Percentiles rank a stretch among this genome's conserved stretches.
Evolutionary conservation across 2,329 filamentous ascomycete genomes (phyloP).

Genomic region (Dothideomycetes sp.): DNA sequence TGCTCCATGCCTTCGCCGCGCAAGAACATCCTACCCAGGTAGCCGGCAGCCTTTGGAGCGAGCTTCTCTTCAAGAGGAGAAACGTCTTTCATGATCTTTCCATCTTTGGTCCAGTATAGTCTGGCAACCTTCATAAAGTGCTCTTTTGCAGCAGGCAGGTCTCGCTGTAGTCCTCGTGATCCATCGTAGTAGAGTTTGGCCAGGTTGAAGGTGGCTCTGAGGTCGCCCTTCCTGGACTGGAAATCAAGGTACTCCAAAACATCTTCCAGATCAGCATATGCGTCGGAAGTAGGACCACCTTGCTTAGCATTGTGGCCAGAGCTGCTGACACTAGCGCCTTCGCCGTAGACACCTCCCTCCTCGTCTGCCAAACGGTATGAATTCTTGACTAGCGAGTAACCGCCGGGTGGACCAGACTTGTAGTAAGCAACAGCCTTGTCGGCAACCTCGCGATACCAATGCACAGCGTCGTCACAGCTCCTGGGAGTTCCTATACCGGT

Average conservation of each 20-base stretch:
- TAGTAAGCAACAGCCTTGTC: conserved; percentile 87
- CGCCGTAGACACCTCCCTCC: conserved; percentile 82
- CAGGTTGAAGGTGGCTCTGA: conserved; percentile 75
- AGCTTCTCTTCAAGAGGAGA: conserved; percentile 63
- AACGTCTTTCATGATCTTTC: conserved; percentile 59
- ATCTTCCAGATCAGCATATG: conserved; percentile 80
- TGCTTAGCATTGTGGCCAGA: conserved; percentile 73
- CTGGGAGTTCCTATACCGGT: conserved; percentile 75
- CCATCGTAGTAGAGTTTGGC: conserved; percentile 85
- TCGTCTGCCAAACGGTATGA: conserved; percentile 84
- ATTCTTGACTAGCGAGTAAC: conserved; percentile 64
- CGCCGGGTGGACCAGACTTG: conserved; percentile 81
- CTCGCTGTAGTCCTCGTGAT: conserved; percentile 60
- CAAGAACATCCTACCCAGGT: conserved; percentile 79
- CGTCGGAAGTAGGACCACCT: conserved; percentile 62
- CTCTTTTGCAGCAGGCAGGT: conserved; percentile 61
- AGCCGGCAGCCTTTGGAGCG: conserved; percentile 75
- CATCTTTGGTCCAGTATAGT: conserved; percentile 67
- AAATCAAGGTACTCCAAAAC: conserved; percentile 89
- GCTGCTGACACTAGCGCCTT: conserved; percentile 83
- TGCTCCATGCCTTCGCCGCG: conserved; percentile 76
- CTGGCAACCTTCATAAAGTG: conserved; percentile 74
- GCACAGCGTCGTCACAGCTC: conserved; percentile 72
- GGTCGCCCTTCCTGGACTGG: conserved; percentile 80
- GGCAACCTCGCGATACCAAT: conserved; percentile 86